Evolutionary conservation across 164 flowering plant genomes (phyloP).

Genomic region (Dillenia turbinata): DNA sequence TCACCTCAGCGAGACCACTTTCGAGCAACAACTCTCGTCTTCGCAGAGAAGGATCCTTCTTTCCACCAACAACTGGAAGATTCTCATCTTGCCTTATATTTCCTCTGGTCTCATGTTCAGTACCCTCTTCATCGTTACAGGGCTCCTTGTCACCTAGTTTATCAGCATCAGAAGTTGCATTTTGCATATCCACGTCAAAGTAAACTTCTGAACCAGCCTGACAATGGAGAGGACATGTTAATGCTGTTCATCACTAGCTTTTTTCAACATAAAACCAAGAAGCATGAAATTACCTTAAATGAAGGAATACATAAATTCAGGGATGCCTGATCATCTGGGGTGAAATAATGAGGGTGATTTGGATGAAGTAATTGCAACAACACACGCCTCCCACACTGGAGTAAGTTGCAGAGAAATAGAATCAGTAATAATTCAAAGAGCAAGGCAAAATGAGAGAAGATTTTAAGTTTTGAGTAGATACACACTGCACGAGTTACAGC

Average conservation of each 20-base stretch:
- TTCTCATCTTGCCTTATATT: constrained; percentile 17
- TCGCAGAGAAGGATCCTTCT: constrained; percentile 75
- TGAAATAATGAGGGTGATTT: constrained; percentile 66
- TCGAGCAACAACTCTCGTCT: constrained; percentile 73
- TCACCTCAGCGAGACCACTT: constrained; percentile 96
- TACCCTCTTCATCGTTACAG: constrained; percentile 15
- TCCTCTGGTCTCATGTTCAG: constrained; percentile 15
- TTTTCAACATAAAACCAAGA: background rate
- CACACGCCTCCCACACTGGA: constrained; percentile 73
- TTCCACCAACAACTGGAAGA: constrained; percentile 52
- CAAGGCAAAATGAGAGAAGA: constrained; percentile 7
- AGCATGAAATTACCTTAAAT: constrained; percentile 42
- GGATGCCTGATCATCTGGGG: constrained; percentile 62
- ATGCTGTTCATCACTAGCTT: too few relatives aligned
- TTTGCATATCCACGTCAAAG: constrained; percentile 13
- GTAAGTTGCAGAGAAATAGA: constrained; percentile 6
- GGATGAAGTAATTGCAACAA: constrained; percentile 91
- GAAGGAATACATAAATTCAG: constrained; percentile 64
- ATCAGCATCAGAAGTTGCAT: constrained; percentile 18
- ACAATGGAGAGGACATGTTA: too few relatives aligned
- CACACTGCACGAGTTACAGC: too few relatives aligned
- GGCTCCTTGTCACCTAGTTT: constrained; percentile 23
- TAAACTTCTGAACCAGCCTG: constrained; percentile 39
- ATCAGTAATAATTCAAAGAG: constrained; percentile 1
- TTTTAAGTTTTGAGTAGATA: too few relatives aligned